Evolutionary conservation across 1,139 yeast species (phyloP), one percentile per base, ranked within the genome.

Genomic region (Pneumocystis wakefieldiae): DNA sequence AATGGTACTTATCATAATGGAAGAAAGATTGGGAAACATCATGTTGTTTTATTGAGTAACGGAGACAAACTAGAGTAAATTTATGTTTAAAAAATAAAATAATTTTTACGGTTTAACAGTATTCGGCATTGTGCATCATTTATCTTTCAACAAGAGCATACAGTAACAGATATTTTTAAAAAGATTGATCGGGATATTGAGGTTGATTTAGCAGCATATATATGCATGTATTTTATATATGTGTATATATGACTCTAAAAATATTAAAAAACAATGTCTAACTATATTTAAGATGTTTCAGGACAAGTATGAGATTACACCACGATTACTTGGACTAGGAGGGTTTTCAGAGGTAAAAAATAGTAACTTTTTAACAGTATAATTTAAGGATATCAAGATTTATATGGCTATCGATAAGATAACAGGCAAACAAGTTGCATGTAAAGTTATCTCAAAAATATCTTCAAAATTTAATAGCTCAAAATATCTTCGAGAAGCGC

Each of bases 1-100:
- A 84, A 84, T 72, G 86, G 86, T 1, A 78, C 82, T 0, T 74
- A 69, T 60, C 69, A 82, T 4, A 82, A 83, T 69, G 78, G 76
- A 0, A 53, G 59, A 2, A 69, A 70, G 37, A 63, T 81, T 42
- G 73, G 74, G 7, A 72, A 72, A 60, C 73, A 74, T 55, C 68
- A 72, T 12, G 74, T 77, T 0, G 74, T 71, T 6, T 65, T 83
- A 7, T 71, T 84, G 41, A 71, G 74, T 12, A 75, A 82, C 63
- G 76, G 75, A 1, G 87, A 83, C 68, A 63, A 67, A 5, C 72
- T 84, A 8, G 57, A 76, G 74, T 48, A 15, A 3, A 19, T 12
- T 5, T 10, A 39, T 39, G 4, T 39, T 6, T 39, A 7, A n/a
- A 7, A 2, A 7, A 15, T 39, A 39, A n/a, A 12, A 24, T 19